Conservation (phyloP, 108 stramenopile genomes). For the Fistulifera pelliculosa region DNA sequence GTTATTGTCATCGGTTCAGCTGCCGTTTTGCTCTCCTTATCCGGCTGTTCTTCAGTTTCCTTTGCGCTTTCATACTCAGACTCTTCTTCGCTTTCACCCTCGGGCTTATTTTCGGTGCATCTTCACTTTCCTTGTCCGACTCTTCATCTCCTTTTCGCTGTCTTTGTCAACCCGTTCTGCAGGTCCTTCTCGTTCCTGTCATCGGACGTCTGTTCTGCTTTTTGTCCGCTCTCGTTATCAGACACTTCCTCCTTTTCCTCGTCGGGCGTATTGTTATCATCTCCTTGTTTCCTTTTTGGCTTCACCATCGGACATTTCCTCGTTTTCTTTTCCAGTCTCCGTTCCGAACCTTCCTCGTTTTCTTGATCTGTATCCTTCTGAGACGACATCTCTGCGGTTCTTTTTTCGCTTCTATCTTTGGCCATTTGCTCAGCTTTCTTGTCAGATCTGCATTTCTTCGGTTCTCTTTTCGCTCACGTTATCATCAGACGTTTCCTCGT, state of each 20-base stretch:
- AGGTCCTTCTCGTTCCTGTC: background rate
- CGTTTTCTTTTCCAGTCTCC: conserved; percentile 1
- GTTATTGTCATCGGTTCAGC: background rate
- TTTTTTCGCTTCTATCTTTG: too few relatives aligned
- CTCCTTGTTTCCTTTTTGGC: background rate
- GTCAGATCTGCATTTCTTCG: too few relatives aligned
- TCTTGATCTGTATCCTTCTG: too few relatives aligned
- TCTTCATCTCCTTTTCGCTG: background rate
- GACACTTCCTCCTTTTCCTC: background rate
- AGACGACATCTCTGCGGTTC: too few relatives aligned
- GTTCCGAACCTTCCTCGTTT: background rate
- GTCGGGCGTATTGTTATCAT: background rate
- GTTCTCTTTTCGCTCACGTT: too few relatives aligned
- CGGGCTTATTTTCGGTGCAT: background rate
- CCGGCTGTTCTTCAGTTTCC: background rate
- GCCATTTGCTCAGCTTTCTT: too few relatives aligned
- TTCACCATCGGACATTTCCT: background rate
- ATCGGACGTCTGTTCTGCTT: background rate
- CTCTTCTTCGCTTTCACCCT: background rate
- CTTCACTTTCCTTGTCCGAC: background rate
- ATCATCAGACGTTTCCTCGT: too few relatives aligned
- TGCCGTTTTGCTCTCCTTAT: background rate
- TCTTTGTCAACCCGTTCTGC: too few relatives aligned
- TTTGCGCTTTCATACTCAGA: background rate
- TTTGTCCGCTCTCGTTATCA: background rate